Percentiles rank a stretch among this genome's conserved stretches.
Evolutionary conservation across 495 filamentous ascomycete species (phyloP).

Genomic region (Lentithecium fluviatile): DNA sequence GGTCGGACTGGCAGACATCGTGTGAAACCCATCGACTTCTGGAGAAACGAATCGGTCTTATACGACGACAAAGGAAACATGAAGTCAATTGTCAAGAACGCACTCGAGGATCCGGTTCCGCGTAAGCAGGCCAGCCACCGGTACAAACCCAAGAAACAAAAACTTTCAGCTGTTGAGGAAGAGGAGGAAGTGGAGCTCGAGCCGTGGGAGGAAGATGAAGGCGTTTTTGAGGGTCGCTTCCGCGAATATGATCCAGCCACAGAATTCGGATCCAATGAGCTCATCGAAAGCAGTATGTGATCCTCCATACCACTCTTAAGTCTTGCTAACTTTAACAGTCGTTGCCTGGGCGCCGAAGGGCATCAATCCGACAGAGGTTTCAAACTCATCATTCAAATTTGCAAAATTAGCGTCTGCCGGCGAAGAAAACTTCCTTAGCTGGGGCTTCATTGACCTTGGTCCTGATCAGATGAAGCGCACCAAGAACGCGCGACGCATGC

Average conservation of each 20-base stretch:
- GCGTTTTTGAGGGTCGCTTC: constrained; percentile 58
- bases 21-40: constrained; percentile 78
- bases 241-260: constrained; percentile 56
- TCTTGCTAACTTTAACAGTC: constrained; percentile 15
- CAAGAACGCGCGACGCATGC: constrained; percentile 91
- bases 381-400: constrained; percentile 73
- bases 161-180: constrained; percentile 44
- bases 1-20: constrained; percentile 59
- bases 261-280: constrained; percentile 50
- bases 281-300: constrained; percentile 54
- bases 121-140: not conserved
- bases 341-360: constrained; percentile 70
- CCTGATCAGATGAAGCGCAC: constrained; percentile 75
- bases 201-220: constrained; percentile 60
- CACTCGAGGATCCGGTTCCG: constrained; percentile 5
- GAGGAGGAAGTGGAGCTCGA: constrained; percentile 53
- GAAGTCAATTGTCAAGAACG: constrained; percentile 68
- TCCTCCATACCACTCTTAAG: not conserved
- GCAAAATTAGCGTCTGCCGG: constrained; percentile 71
- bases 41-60: constrained; percentile 78
- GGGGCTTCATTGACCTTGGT: constrained; percentile 83
- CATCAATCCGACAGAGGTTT: constrained; percentile 66
- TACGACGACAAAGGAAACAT: constrained; percentile 63
- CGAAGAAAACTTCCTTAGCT: constrained; percentile 72
- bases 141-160: constrained; percentile 34